Percentiles rank a stretch among this genome's conserved stretches.
These are phyloP conservation scores for Adansonia grandidieri DNA, from an alignment of 441 rosid species.

Conservation along the genomic window DNA sequence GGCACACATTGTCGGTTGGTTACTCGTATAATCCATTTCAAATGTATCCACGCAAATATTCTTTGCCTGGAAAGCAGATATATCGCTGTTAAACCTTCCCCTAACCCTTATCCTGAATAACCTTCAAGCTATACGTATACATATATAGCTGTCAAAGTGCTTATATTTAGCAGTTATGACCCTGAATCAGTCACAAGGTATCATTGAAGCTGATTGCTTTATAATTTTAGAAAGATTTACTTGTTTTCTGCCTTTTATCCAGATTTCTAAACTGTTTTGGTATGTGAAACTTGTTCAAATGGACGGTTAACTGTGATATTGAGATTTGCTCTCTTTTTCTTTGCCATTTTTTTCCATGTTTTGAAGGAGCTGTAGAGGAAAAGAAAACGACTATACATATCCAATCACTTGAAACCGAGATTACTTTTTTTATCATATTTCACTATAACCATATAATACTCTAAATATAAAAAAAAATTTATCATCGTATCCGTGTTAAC, in stretches of 20 bases:
- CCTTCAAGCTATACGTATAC: constrained; percentile 6
- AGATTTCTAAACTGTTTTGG: background rate
- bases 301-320: background rate
- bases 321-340: background rate
- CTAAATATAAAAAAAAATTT: no score
- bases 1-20: constrained; percentile 39
- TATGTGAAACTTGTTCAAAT: background rate
- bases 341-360: background rate
- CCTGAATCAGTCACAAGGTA: constrained; percentile 14
- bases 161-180: background rate
- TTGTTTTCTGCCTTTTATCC: background rate
- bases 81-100: background rate
- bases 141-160: background rate
- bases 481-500: no score
- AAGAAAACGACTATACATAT: no score
- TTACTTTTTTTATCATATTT: no score
- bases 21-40: constrained; percentile 15
- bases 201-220: constrained; percentile 5
- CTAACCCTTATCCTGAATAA: constrained; percentile 15
- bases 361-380: background rate
- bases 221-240: background rate
- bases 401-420: no score
- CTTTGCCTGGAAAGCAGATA: constrained; percentile 19
- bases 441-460: no score
- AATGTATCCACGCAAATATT: constrained; percentile 24